Base-by-base conservation (phyloP, 2,329 filamentous ascomycete genomes). In the Xylaria sp. region DNA sequence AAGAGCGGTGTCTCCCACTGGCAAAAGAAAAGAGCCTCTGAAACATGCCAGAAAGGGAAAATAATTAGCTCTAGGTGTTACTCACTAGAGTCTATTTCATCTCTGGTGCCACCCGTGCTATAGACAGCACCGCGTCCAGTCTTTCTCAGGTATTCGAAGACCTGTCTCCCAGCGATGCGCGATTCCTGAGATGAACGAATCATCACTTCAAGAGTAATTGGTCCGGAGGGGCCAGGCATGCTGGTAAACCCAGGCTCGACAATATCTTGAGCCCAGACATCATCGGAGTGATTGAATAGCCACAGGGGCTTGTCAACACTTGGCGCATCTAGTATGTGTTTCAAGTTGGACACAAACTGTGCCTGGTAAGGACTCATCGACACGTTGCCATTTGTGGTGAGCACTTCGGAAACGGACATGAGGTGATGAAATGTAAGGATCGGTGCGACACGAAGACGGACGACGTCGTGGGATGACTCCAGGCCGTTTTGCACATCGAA, bases 211-310 rank as follows among this genome's bases (percentile, higher is more conserved):
- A 76, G 51, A 1, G 62, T 54, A 6, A 73, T 57, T 2, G 69
- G 57, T 0, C 71, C 69, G 4, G 70, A 17, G 1, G 72, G 69
- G 0, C 72, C 72, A 0, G 73, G 73, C 54, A 76, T 75, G 46
- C 69, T 73, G 3, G 64, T 62, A 52, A 73, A 76, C 1, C 61
- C 73, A 0, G 73, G 68, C 57, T 76, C 72, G 22, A 76, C 53
- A 37, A 72, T 68, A 48, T 77, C 73, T 52, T 76, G 74, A 1
- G 67, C 63, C 73, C 72, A 76, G 41, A 69, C 60, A 52, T 75
- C 71, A 24, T 52, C 56, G 19, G 54, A 62, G 1, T 50, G 46
- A 18, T 66, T 57, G 51, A 73, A 52, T 39, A 47, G 21, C 43
- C 38, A 52, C 24, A 52, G 21, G 5, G 44, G 43, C 24, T 34